A percentile compares a stretch with the other conserved stretches of the same genome.
These are phyloP conservation scores for Blechomonas ayalai DNA, from an alignment of 208 protist species.

Conservation along the genomic window DNA sequence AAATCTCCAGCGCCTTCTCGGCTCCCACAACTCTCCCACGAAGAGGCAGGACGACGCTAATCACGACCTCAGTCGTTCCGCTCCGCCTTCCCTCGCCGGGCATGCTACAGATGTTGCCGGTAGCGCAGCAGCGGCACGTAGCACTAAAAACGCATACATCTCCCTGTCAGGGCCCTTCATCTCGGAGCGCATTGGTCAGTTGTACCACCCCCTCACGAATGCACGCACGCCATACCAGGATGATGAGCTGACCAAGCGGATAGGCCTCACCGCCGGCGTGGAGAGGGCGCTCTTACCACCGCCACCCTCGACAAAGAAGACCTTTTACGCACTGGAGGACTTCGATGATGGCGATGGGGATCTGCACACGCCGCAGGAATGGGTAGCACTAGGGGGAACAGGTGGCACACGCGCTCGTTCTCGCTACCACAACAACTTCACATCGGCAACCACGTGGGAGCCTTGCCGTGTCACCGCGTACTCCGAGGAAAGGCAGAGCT, in stretches of 20 bases:
- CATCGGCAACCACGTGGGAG: constrained; percentile 36
- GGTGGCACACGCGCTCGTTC: constrained; percentile 78
- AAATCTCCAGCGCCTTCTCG: not conserved
- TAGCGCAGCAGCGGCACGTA: not conserved
- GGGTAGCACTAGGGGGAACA: constrained; percentile 57
- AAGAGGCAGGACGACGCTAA: not conserved
- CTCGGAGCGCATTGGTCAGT: constrained; percentile 53
- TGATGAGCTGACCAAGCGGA: constrained; percentile 24
- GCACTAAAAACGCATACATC: constrained; percentile 1
- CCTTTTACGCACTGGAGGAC: constrained; percentile 79
- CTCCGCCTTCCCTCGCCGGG: not conserved
- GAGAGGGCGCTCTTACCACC: not conserved
- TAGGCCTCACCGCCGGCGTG: not conserved
- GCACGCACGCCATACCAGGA: constrained; percentile 66
- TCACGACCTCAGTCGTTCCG: not conserved
- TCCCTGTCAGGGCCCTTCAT: constrained; percentile 9
- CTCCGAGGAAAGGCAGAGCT: constrained; percentile 50
- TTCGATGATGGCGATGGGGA: constrained; percentile 82
- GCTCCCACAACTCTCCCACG: not conserved
- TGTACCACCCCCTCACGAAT: constrained; percentile 55
- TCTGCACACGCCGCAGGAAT: constrained; percentile 57
- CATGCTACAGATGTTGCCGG: not conserved
- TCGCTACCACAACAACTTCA: constrained; percentile 52
- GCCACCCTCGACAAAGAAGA: constrained; percentile 14
- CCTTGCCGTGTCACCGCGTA: constrained; percentile 68